Evolutionary conservation across 2,329 filamentous ascomycete genomes (phyloP).

Genomic region (Coleophoma eucalyptorum): DNA sequence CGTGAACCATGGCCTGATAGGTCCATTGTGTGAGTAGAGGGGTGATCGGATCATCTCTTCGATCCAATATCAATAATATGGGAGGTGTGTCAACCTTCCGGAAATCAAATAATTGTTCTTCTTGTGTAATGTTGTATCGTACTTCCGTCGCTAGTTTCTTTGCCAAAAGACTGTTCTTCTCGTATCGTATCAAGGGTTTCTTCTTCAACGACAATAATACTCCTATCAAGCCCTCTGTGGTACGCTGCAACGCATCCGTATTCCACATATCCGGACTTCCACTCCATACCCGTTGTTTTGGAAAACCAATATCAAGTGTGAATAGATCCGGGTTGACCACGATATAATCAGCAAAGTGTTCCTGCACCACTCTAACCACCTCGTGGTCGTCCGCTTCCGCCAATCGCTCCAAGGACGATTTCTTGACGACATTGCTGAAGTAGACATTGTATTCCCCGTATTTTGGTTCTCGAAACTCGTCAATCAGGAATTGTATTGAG

Average conservation of each 20-base stretch:
- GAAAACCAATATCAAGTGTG: constrained; percentile 70
- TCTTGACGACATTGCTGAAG: constrained; percentile 97
- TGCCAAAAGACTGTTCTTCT: constrained; percentile 83
- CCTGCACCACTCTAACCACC: constrained; percentile 88
- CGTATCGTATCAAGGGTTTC: constrained; percentile 89
- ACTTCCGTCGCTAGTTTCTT: constrained; percentile 94
- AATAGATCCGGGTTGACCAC: constrained; percentile 95
- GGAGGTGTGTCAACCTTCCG: constrained; percentile 91
- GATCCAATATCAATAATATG: constrained; percentile 84
- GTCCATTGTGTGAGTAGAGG: constrained; percentile 97
- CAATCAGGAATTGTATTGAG: constrained; percentile 89
- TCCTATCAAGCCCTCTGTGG: constrained; percentile 83
- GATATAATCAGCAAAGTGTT: constrained; percentile 94
- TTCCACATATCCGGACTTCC: constrained; percentile 85
- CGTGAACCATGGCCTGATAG: constrained; percentile 99
- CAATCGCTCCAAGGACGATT: constrained; percentile 88
- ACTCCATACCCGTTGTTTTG: constrained; percentile 76
- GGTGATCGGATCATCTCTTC: constrained; percentile 91
- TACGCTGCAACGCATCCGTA: constrained; percentile 77
- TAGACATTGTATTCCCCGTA: constrained; percentile 98
- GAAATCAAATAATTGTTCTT: constrained; percentile 96
- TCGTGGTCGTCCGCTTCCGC: constrained; percentile 98
- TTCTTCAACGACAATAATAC: constrained; percentile 89
- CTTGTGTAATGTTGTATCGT: constrained; percentile 88
- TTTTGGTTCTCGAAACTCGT: constrained; percentile 92